Evolutionary conservation across 495 filamentous ascomycete species (phyloP), one percentile per base, ranked within the genome.

Genomic region (Neurospora terricola): DNA sequence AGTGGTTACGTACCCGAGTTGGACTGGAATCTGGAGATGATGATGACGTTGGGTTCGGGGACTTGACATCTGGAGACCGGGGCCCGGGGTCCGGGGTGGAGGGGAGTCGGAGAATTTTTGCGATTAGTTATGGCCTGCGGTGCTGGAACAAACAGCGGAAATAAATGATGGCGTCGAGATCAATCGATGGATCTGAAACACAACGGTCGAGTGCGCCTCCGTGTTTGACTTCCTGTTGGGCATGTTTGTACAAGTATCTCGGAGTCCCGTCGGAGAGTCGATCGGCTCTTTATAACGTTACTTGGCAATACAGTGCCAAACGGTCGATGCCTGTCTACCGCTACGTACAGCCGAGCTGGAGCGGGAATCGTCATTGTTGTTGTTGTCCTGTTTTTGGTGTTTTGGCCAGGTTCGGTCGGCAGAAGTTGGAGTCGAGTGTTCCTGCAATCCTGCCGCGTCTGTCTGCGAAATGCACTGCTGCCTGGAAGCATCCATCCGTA

Each of bases 331-430:
- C 18, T 54, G 18, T 48, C n/a, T 48, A 48, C 43, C 43, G 43
- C n/a, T 21, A 0, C 43, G n/a, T n/a, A n/a, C n/a, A 0, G n/a
- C n/a, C 0, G 43, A 48, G 0, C 16, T 48, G 0, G 7, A 18
- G n/a, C 3, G n/a, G 12, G 43, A 11, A 48, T 23, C n/a, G 3
- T 23, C 8, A 12, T 54, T 27, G 21, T 54, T 23, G 9, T 54
- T 54, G 9, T 10, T 21, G 18, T 27, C 2, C 5, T 27, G n/a
- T 54, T 54, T 34, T 62, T 62, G 21, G 2, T 27, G 23, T 59
- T 59, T 27, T 27, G 48, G n/a, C 23, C 23, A 62, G 30, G 21
- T 30, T 10, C 48, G 4, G 21, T 59, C 23, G 5, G 6, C 5
- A 62, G 54, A 59, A 3, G 12, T 30, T 30, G 48, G 23, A 30